phyloP scores from a whole-genome alignment of 495 filamentous ascomycete species.

The Bombardia bombarda region DNA sequence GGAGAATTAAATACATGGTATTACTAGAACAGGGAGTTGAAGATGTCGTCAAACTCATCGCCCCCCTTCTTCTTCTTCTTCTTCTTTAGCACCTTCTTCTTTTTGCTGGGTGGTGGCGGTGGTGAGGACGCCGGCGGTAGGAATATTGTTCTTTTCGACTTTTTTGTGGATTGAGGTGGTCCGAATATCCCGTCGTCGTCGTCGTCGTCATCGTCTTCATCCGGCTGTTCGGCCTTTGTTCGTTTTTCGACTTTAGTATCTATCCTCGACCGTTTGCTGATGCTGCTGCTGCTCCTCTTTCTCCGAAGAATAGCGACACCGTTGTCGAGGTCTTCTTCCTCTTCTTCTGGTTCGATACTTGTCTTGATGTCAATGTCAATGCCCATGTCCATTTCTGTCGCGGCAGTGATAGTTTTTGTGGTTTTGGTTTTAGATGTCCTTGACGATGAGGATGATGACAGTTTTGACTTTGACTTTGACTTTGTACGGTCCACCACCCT shows the following conservation, averaged over 20 bases:
- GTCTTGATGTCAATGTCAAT: background rate
- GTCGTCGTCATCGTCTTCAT: background rate
- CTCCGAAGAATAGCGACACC: background rate
- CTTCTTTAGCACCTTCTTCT: constrained; percentile 16
- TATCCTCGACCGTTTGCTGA: background rate
- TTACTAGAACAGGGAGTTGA: constrained; percentile 8
- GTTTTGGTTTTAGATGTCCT: background rate
- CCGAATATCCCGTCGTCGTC: background rate
- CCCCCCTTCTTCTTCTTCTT: constrained; percentile 11
- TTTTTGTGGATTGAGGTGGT: background rate
- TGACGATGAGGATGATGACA: background rate
- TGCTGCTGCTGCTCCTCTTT: constrained; percentile 2
- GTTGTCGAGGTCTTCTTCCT: constrained; percentile 9
- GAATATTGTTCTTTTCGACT: background rate
- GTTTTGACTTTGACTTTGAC: too few species aligned
- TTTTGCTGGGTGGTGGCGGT: background rate
- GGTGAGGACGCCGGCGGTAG: too few species aligned
- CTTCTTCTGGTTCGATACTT: background rate
- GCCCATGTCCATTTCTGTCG: background rate
- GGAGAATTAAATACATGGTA: too few species aligned
- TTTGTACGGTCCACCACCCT: too few species aligned
- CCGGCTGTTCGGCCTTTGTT: background rate
- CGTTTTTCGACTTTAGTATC: background rate
- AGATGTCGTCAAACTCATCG: constrained; percentile 30
- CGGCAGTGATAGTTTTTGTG: background rate